These are phyloP conservation scores for Cunninghamia lanceolata DNA, from an alignment of 75 land plant genomes.

Conservation along the genomic window DNA sequence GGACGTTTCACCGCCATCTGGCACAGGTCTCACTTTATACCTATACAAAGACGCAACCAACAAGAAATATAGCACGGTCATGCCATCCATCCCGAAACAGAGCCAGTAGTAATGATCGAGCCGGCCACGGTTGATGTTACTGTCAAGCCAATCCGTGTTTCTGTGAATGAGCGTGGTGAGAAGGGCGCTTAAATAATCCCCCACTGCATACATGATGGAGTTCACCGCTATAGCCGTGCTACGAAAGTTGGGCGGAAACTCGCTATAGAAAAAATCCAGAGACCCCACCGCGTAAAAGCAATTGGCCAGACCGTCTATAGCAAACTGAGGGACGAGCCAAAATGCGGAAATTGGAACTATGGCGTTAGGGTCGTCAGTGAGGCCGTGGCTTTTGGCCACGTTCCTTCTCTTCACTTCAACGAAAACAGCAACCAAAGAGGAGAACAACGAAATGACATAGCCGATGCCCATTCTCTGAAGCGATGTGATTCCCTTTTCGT, in stretches of 20 bases:
- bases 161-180: no score
- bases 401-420: conserved; percentile 17
- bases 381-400: conserved; percentile 17
- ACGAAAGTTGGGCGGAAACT: conserved; percentile 19
- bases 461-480: conserved; percentile 26
- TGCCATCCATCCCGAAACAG: no score
- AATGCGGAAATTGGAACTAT: conserved; percentile 9
- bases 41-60: no score
- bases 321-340: conserved; percentile 27
- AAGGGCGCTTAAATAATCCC: conserved; percentile 10
- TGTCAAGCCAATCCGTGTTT: no score
- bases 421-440: conserved; percentile 8
- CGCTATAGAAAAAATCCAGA: conserved; percentile 23
- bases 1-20: no score
- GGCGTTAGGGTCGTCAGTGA: conserved; percentile 2
- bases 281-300: conserved; percentile 12
- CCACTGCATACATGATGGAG: conserved; percentile 12
- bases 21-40: no score
- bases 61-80: no score
- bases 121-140: no score
- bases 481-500: conserved; percentile 9
- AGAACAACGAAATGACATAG: not conserved
- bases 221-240: conserved; percentile 21
- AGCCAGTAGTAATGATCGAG: no score
- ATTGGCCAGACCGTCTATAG: conserved; percentile 12